These are phyloP conservation scores for Candida verbasci DNA, from an alignment of 805 yeast genomes.

Conservation along the genomic window DNA sequence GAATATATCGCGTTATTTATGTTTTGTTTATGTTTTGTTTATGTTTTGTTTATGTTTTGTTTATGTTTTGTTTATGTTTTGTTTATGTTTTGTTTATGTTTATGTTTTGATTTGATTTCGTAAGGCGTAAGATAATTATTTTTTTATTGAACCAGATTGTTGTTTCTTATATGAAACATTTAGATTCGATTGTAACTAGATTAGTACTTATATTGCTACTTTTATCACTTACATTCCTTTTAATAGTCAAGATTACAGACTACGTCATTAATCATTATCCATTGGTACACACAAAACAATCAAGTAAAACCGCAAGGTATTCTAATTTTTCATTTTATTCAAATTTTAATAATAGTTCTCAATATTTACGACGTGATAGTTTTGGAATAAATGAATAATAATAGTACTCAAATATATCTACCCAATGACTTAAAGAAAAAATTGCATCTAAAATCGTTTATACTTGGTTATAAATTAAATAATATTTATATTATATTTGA, in stretches of 20 bases:
- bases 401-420: slow-evolving; percentile 23
- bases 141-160: too few relatives aligned
- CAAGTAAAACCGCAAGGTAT: neutral
- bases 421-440: slow-evolving; percentile 25
- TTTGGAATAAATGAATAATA: slow-evolving; percentile 23
- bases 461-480: slow-evolving; percentile 23
- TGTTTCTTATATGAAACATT: too few relatives aligned
- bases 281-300: neutral
- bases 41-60: too few relatives aligned
- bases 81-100: too few relatives aligned
- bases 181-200: neutral
- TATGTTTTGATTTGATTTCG: too few relatives aligned
- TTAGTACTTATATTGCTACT: neutral
- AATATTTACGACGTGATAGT: slow-evolving; percentile 39
- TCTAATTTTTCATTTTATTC: slow-evolving; percentile 3
- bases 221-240: neutral
- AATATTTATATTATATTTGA: slow-evolving; percentile 20
- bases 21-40: too few relatives aligned
- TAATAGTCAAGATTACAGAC: neutral
- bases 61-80: too few relatives aligned
- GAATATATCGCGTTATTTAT: too few relatives aligned
- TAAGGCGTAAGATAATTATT: too few relatives aligned
- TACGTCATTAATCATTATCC: neutral
- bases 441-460: slow-evolving; percentile 5
- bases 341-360: slow-evolving; percentile 38